Evolutionary conservation across 148 eudicot species (phyloP), one percentile per base, ranked within the genome.

Genomic region (Amaranthus cruentus): DNA sequence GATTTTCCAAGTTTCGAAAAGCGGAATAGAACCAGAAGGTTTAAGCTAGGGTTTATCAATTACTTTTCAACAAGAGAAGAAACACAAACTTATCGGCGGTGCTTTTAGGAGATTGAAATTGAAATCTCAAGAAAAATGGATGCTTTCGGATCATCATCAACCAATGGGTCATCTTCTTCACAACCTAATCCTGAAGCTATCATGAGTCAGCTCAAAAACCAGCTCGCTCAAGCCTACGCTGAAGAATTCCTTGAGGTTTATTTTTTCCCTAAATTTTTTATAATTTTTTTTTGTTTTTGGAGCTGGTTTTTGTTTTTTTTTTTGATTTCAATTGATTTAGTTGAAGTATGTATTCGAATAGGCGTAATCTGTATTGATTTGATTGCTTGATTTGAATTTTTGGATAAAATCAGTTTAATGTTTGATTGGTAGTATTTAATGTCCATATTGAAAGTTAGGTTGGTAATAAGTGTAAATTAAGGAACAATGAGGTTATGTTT

Each of bases 151-250:
- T 86, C 91, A 1, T 77, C 87, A 2, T 73, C 90, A 10, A 9
- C 85, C 44, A 53, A 72, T 47, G 83, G 82, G 10, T 76, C 87
- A 38, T 47, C 80, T 18, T 78, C 86, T 28, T 57, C 87, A 6
- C 79, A 78, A 8, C 69, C 86, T 11, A 74, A 75, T 21, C 42
- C 86, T 0, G 86, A 78, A n/a, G 86, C 84, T 10, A 62, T 91
- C 60, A 87, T 87, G 89, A 80, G 76, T 48, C 87, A 87, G 70
- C 76, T 91, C 81, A 83, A 89, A 78, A 82, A 69, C 73, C 93
- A 88, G 71, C 87, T 91, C 49, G 93, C 88, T 21, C 96, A 88
- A 76, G 93, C 96, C 18, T 91, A 88, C 73, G 89, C 88, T 48
- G 93, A 91, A 70, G 89, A 91, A 77, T 83, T 89, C 47, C 82